Percentiles rank a stretch among this genome's conserved stretches.
Evolutionary conservation across 225 moss, liverwort and hornwort genomes (phyloP).

Genomic region (Marchantia polymorpha): DNA sequence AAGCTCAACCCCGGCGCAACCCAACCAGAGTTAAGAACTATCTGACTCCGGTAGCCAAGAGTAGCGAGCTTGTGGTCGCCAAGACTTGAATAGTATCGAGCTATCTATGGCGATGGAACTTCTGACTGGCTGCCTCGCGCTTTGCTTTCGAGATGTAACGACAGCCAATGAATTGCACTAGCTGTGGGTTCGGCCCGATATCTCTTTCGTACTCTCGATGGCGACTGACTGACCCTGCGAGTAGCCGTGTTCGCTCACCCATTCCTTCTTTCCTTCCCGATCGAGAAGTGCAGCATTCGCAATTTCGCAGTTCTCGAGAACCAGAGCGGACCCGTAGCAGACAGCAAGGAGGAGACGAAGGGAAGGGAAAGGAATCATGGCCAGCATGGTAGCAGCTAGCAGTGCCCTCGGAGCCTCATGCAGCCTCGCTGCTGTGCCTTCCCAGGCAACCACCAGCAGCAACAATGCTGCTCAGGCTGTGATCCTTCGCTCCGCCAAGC

Average conservation of each 20-base stretch:
- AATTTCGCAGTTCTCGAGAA: not conserved
- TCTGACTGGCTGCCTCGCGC: not conserved
- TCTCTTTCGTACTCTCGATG: not conserved
- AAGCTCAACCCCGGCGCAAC: not conserved
- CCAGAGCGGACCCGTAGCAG: not conserved
- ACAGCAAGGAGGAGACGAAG: not conserved
- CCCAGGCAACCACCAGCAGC: constrained; percentile 20
- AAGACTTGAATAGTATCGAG: not conserved
- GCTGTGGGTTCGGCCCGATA: constrained; percentile 5
- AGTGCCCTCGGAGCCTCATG: constrained; percentile 16
- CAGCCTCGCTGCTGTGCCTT: constrained; percentile 13
- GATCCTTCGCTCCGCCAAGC: constrained; percentile 33
- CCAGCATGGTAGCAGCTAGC: constrained; percentile 32
- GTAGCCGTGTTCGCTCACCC: not conserved
- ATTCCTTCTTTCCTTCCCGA: not conserved
- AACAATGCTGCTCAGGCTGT: constrained; percentile 24
- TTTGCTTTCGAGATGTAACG: constrained; percentile 7
- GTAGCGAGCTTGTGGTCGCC: constrained; percentile 11
- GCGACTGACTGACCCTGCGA: not conserved
- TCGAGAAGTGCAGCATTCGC: not conserved
- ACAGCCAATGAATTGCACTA: constrained; percentile 14
- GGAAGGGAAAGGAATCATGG: constrained; percentile 9
- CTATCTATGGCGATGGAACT: not conserved
- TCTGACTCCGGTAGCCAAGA: not conserved
- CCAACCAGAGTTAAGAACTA: not conserved